Evolutionary conservation across 495 filamentous ascomycete genomes (phyloP).

Genomic region (Tuber indicum): DNA sequence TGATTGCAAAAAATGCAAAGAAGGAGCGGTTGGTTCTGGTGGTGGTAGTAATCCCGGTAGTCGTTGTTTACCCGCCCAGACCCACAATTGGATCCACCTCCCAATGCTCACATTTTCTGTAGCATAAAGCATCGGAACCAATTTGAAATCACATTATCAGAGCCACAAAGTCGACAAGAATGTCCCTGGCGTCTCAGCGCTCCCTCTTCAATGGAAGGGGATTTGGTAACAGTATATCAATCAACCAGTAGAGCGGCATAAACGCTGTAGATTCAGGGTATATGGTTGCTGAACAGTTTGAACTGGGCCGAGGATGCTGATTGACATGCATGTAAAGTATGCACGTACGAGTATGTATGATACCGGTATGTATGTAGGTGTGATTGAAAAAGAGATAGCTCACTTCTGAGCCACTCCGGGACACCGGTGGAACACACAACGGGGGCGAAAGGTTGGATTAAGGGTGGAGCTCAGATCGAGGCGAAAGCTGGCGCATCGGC

Average conservation of each 20-base stretch:
- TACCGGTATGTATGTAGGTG: background rate
- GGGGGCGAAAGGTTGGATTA: constrained; percentile 15
- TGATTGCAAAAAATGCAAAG: background rate
- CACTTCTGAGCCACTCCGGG: constrained; percentile 30
- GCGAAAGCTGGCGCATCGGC: constrained; percentile 32
- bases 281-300: background rate
- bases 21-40: background rate
- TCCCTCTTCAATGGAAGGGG: background rate
- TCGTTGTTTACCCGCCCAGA: constrained; percentile 4
- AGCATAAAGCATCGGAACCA: background rate
- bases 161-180: background rate
- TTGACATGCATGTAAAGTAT: constrained; percentile 3
- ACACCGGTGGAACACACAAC: constrained; percentile 20
- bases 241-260: background rate
- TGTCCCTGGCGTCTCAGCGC: background rate
- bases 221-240: background rate
- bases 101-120: background rate
- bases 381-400: constrained; percentile 37
- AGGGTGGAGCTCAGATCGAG: constrained; percentile 32
- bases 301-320: background rate
- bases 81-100: constrained; percentile 2
- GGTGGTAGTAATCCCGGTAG: background rate
- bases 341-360: background rate
- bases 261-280: background rate
- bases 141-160: constrained; percentile 1